phyloP scores from a whole-genome alignment of 208 protist genomes.

The Endotrypanum monterogeii region DNA sequence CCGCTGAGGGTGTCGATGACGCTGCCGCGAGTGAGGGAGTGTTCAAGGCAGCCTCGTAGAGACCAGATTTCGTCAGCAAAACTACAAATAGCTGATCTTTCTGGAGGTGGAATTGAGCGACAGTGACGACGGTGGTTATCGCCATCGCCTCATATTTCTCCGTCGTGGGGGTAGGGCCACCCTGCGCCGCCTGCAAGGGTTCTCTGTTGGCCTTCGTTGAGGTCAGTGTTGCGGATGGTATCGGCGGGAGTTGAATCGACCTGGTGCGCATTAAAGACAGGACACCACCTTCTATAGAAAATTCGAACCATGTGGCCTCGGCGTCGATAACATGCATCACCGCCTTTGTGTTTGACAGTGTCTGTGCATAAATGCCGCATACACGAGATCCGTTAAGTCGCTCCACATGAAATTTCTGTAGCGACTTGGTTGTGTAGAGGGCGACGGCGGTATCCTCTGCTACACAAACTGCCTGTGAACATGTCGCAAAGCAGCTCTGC shows the following conservation, averaged over 20 bases:
- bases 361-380: slow-evolving; percentile 54
- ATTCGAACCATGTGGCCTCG: slow-evolving; percentile 65
- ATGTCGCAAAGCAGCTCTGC: slow-evolving; percentile 71
- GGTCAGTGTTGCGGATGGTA: not conserved
- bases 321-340: slow-evolving; percentile 80
- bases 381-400: slow-evolving; percentile 68
- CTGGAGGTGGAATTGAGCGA: slow-evolving; percentile 49
- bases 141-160: not conserved
- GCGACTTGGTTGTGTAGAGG: slow-evolving; percentile 78
- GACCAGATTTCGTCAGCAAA: slow-evolving; percentile 47
- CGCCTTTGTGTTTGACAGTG: slow-evolving; percentile 8
- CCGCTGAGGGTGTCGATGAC: slow-evolving; percentile 16
- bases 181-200: not conserved
- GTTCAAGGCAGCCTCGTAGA: slow-evolving; percentile 54
- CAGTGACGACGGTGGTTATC: slow-evolving; percentile 5
- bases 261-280: slow-evolving; percentile 13
- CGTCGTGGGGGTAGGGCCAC: not conserved
- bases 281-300: slow-evolving; percentile 43
- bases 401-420: slow-evolving; percentile 88
- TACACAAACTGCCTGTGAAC: slow-evolving; percentile 75
- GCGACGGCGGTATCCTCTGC: slow-evolving; percentile 77
- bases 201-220: not conserved
- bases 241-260: slow-evolving; percentile 20
- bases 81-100: slow-evolving; percentile 62
- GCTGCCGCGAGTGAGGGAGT: not conserved